Base-by-base conservation (phyloP, 352 stramenopile species). In the Phytophthora idaei region DNA sequence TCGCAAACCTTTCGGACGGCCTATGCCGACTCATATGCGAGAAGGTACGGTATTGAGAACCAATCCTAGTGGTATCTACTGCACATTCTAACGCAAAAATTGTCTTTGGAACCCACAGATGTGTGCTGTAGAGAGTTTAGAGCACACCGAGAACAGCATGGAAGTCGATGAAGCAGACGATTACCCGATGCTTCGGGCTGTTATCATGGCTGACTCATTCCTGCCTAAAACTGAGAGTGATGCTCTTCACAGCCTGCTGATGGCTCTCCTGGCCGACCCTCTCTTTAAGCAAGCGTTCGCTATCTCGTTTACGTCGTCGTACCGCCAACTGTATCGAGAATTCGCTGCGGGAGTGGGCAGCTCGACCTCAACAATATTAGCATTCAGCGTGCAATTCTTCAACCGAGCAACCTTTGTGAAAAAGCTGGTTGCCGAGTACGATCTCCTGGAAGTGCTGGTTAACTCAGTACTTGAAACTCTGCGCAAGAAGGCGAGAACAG, bases 401-500 rank as follows among this genome's bases (percentile, higher is more conserved):
- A 99, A 99, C 72, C 92, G 97, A n/a, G 90, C 95, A 31, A 97
- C 91, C 6, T 99, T 99, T 76, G 97, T 99, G 15, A 88, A 89
- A 64, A 75, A 91, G 2, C 56, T 95, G n/a, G 83, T 92, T 25
- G 70, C 75, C 5, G 75, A 92, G 59, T 86, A 92, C 65, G 83
- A 89, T 29, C 55, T 95, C 7, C 64, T 95, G 28, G 85, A 92
- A 60, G 85, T 93, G 2, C 63, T 95, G 14, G 73, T 91, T 15
- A 76, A 73, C 3, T 91, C 85, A 1, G 80, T 93, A 12, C 70
- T 92, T 8, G 83, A 92, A 64, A 93, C 85, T 28, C 48, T 94
- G 53, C 80, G 79, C 44, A 76, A 83, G 50, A 87, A 89, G 56
- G 61, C 58, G n/a, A 87, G 71, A 67, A 65, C 56, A 28, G 67